Percentiles rank a stretch among this genome's conserved stretches.
These are phyloP conservation scores for Yarrowia keelungensis DNA, from an alignment of 805 yeast species.

Conservation along the genomic window DNA sequence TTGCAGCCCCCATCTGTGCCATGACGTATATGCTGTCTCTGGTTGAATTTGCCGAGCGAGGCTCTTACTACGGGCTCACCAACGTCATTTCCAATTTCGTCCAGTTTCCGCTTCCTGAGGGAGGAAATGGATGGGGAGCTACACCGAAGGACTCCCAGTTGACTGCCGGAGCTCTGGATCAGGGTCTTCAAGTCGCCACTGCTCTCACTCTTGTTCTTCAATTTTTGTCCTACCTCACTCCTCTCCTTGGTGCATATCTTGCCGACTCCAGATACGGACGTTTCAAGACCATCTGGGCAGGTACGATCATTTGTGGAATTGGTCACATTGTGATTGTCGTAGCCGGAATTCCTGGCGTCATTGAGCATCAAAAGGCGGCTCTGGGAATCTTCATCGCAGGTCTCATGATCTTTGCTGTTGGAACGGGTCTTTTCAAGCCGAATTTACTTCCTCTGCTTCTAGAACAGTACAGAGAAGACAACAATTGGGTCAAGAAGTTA, in stretches of 20 bases:
- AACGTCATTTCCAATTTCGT: conserved; percentile 12
- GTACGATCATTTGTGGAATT: neutral
- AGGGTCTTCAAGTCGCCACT: conserved; percentile 14
- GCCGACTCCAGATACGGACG: conserved; percentile 4
- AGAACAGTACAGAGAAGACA: conserved; percentile 16
- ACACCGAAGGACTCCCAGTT: neutral
- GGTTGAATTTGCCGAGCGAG: conserved; percentile 11
- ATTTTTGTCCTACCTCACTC: conserved; percentile 1
- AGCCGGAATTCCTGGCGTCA: conserved; percentile 3
- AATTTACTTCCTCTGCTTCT: conserved; percentile 6
- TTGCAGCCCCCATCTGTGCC: neutral
- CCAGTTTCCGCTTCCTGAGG: conserved; percentile 9
- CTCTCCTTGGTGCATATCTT: neutral
- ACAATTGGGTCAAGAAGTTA: conserved; percentile 16
- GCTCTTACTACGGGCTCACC: conserved; percentile 4
- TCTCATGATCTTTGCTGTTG: neutral
- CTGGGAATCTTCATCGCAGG: conserved; percentile 5
- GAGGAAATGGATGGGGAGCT: conserved; percentile 16
- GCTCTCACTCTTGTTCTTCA: conserved; percentile 5
- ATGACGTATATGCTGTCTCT: conserved; percentile 11
- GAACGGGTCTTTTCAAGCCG: conserved; percentile 14
- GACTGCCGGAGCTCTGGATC: conserved; percentile 9
- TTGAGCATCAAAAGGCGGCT: conserved; percentile 6
- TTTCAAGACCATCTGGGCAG: conserved; percentile 3
- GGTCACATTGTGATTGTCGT: conserved; percentile 2